These are phyloP conservation scores for Populus hybrid DNA, from an alignment of 441 rosid species.

Conservation along the genomic window DNA sequence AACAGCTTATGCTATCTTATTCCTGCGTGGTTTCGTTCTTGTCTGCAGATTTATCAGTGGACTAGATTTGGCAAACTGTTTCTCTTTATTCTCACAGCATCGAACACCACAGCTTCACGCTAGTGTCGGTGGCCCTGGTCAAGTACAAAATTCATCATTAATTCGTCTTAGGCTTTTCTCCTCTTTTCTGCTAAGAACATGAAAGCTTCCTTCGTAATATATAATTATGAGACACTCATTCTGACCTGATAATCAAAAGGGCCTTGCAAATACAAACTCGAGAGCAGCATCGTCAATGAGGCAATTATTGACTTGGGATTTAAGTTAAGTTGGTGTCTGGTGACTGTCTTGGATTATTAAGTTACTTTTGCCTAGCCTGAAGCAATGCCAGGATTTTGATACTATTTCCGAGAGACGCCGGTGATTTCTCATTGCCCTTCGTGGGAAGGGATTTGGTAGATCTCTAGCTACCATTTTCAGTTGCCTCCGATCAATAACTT, in stretches of 20 bases:
- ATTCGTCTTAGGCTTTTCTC: not conserved
- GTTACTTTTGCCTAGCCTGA: no score
- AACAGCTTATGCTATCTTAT: not conserved
- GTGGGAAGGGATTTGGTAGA: not conserved
- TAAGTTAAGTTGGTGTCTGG: conserved; percentile 20
- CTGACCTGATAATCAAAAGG: not conserved
- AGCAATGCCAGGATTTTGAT: not conserved
- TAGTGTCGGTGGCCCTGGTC: not conserved
- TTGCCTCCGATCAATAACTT: not conserved
- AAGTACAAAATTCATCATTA: not conserved
- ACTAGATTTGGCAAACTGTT: conserved; percentile 31
- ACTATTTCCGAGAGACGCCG: conserved; percentile 3
- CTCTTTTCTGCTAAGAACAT: no score
- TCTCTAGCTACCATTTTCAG: not conserved
- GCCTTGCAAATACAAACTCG: not conserved
- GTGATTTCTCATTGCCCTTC: conserved; percentile 3
- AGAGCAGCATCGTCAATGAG: conserved; percentile 19
- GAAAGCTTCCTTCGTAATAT: not conserved
- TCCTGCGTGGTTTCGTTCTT: conserved; percentile 1
- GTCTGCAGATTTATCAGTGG: conserved; percentile 24
- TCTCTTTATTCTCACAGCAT: no score
- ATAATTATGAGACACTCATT: not conserved
- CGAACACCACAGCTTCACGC: not conserved
- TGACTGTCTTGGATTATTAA: not conserved
- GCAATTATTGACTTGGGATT: conserved; percentile 41